Evolutionary conservation across 371 early-diverging fungal species (phyloP), one percentile per base, ranked within the genome.

Genomic region (Mortierella sp.): DNA sequence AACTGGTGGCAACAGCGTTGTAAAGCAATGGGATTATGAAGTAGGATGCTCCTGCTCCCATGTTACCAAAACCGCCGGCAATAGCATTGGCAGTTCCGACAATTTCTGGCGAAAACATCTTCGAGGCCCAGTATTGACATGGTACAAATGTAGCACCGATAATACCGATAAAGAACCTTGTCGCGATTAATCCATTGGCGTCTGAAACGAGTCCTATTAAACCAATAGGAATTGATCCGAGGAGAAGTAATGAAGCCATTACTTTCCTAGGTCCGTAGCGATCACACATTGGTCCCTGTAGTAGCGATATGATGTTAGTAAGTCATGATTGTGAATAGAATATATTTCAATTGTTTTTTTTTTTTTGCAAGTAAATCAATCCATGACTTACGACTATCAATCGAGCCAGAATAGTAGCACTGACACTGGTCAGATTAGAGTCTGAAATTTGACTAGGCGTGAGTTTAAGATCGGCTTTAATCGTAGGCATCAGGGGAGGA

Each of bases 81-180:
- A 90, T 59, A 22, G 91, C 91, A 75, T 91, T 91, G 37, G 91
- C 92, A 29, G 89, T 85, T 9, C 92, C 88, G 40, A 91, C 86
- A 54, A 89, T 80, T 10, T 85, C 75, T 22, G 72, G 59, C 19
- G 81, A 56, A 75, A 91, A 91, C 83, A 90, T 83, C 37, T 85
- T 81, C 9, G 88, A 89, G 23, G 91, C 84, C 91, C 91, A 91
- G 72, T 84, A 84, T 79, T 91, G 92, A 72, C 92, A 91, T 15
- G 92, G 90, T 0, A 91, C 90, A 86, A 91, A 91, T 2, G 89
- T 65, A n/a, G 88, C 87, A 29, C 91, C 90, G 15, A 91, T 71
- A 28, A 89, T 77, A 31, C 91, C 91, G 69, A 89, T 83, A 57
- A 89, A 77, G 70, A 83, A 81, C 51, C 90, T 64, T 23, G 70